Conservation (phyloP, 2,329 filamentous ascomycete species). For the Botrytis elliptica region DNA sequence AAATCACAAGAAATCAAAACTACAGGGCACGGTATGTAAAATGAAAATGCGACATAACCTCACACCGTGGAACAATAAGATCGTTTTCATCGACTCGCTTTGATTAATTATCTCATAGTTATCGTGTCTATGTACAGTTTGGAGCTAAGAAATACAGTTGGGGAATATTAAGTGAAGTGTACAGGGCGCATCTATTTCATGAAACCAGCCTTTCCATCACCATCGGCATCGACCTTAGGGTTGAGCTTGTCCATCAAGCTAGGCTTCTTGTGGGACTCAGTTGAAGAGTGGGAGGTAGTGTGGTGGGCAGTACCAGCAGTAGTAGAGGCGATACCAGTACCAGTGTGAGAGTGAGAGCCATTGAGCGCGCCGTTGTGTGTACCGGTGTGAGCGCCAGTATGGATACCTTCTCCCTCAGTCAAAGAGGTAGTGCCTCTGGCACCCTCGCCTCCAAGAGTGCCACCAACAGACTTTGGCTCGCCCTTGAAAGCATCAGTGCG, state of each 20-base stretch:
- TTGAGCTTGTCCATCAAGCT: constrained; percentile 54
- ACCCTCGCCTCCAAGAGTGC: constrained; percentile 35
- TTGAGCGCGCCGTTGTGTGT: neutral
- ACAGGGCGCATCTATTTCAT: constrained; percentile 38
- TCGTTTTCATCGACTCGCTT: neutral
- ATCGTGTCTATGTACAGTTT: neutral
- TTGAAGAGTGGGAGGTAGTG: constrained; percentile 19
- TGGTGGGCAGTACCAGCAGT: neutral
- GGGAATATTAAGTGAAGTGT: neutral
- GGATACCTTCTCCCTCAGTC: constrained; percentile 30
- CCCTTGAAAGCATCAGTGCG: constrained; percentile 61
- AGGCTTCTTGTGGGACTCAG: constrained; percentile 43
- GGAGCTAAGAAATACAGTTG: neutral
- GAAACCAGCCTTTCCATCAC: constrained; percentile 55
- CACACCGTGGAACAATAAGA: neutral
- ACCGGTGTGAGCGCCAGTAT: constrained; percentile 17
- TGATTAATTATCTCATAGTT: constrained; percentile 10
- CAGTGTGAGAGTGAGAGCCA: constrained; percentile 2
- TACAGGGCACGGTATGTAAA: neutral
- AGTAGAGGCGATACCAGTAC: neutral
- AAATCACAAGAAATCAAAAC: neutral
- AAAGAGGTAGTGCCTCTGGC: constrained; percentile 34
- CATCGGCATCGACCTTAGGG: constrained; percentile 52
- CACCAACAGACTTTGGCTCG: constrained; percentile 52
- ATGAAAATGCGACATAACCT: neutral